These are phyloP conservation scores for Talaromyces adpressus DNA, from an alignment of 495 filamentous ascomycete species.

Conservation along the genomic window DNA sequence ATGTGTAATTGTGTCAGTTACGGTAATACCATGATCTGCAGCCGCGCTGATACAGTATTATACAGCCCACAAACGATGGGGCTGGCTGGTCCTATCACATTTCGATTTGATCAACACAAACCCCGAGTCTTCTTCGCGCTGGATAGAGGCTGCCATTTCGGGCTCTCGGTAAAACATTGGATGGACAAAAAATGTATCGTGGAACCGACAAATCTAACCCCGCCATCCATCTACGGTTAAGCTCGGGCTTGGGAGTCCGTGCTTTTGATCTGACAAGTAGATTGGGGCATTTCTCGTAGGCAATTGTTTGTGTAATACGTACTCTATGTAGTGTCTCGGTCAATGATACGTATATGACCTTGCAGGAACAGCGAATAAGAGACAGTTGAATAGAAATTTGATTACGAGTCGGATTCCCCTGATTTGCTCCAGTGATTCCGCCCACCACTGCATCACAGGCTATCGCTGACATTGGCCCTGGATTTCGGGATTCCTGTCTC, in stretches of 20 bases:
- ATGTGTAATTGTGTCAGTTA: background rate
- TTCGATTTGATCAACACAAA: background rate
- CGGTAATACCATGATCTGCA: background rate
- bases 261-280: background rate
- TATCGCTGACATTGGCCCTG: background rate
- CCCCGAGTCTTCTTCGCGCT: background rate
- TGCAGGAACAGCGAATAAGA: background rate
- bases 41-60: background rate
- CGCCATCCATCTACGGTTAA: background rate
- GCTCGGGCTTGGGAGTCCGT: background rate
- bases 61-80: background rate
- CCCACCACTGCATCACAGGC: background rate
- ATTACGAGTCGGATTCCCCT: background rate
- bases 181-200: background rate
- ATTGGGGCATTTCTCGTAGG: background rate
- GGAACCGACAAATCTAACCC: background rate
- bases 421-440: background rate
- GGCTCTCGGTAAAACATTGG: background rate
- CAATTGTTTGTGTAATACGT: background rate
- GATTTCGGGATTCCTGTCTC: background rate
- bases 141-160: background rate
- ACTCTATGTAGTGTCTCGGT: no score
- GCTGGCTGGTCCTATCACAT: background rate
- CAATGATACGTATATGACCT: background rate
- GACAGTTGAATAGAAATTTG: background rate